Conservation (phyloP, 345 rosid genomes). For the Barbarea vulgaris region DNA sequence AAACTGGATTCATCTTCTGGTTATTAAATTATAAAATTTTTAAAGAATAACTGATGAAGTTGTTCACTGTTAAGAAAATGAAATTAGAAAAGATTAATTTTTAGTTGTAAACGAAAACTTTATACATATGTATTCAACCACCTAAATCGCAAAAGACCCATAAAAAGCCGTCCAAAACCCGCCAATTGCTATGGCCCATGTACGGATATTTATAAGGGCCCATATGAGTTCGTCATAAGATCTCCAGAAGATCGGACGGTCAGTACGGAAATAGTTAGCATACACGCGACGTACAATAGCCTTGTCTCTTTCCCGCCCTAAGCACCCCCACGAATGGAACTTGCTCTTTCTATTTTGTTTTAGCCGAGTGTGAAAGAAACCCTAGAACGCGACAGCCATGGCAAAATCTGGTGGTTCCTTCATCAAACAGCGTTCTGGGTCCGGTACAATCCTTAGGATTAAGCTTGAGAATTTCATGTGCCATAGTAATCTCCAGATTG, state of each 20-base stretch:
- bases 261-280: neutral
- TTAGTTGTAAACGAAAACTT: no score
- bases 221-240: neutral
- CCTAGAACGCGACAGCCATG: constrained; percentile 45
- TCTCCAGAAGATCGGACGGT: constrained; percentile 14
- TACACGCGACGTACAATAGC: constrained; percentile 22
- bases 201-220: neutral
- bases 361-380: constrained; percentile 13
- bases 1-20: no score
- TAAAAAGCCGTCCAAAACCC: no score
- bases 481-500: constrained; percentile 76
- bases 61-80: no score
- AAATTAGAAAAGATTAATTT: no score
- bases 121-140: no score
- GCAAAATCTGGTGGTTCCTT: constrained; percentile 42
- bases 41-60: no score
- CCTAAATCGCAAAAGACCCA: no score
- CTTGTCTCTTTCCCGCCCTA: constrained; percentile 31
- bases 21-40: no score
- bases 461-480: constrained; percentile 93
- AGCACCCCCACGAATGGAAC: neutral
- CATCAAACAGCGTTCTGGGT: constrained; percentile 50
- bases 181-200: neutral
- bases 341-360: neutral
- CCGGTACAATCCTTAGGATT: constrained; percentile 70